Percentiles rank a stretch among this genome's conserved stretches.
These are phyloP conservation scores for Diplodia seriata DNA, from an alignment of 2,329 filamentous ascomycete genomes.

Conservation along the genomic window DNA sequence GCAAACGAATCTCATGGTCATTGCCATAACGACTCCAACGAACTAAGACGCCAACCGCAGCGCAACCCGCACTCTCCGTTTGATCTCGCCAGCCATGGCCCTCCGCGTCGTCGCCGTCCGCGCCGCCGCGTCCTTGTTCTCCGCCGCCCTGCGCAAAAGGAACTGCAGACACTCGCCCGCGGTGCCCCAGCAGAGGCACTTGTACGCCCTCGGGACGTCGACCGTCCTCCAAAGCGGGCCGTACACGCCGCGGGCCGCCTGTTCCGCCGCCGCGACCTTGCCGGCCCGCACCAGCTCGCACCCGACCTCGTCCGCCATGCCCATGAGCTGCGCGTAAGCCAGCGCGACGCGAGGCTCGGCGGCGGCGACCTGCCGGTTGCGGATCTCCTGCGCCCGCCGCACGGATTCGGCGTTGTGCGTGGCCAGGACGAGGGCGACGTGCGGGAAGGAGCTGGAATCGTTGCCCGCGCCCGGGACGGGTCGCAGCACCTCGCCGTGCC, in stretches of 20 bases:
- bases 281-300: slow-evolving; percentile 50
- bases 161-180: slow-evolving; percentile 81
- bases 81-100: slow-evolving; percentile 61
- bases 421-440: slow-evolving; percentile 72
- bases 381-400: slow-evolving; percentile 45
- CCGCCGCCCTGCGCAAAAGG: slow-evolving; percentile 62
- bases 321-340: slow-evolving; percentile 80
- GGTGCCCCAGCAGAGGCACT: slow-evolving; percentile 64
- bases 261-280: slow-evolving; percentile 55
- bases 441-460: slow-evolving; percentile 48
- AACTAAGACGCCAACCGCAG: slow-evolving; percentile 7
- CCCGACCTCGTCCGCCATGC: slow-evolving; percentile 94
- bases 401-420: slow-evolving; percentile 83
- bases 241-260: slow-evolving; percentile 62
- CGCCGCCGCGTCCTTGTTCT: slow-evolving; percentile 67
- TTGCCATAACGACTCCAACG: too few species aligned
- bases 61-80: neutral
- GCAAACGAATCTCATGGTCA: too few species aligned
- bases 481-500: slow-evolving; percentile 51
- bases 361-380: slow-evolving; percentile 57
- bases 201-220: slow-evolving; percentile 47
- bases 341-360: slow-evolving; percentile 49
- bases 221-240: slow-evolving; percentile 22
- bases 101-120: slow-evolving; percentile 60
- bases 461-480: slow-evolving; percentile 47